Percentiles rank a stretch among this genome's conserved stretches.
phyloP scores from a whole-genome alignment of 495 filamentous ascomycete genomes.

The Neurospora intermedia region DNA sequence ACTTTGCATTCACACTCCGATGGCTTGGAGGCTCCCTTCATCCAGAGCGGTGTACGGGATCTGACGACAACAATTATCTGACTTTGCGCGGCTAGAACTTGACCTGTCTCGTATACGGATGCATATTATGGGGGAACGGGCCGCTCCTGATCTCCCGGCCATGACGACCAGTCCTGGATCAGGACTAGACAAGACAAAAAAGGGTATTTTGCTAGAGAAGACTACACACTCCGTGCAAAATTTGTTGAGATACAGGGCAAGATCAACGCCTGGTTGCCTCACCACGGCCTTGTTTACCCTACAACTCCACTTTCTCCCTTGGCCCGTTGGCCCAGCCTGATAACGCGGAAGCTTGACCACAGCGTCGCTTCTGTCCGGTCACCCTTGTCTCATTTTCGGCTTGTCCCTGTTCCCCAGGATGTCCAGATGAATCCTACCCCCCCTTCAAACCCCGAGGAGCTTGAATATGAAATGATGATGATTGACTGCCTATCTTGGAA shows the following conservation, averaged over 20 bases:
- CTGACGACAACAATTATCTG: neutral
- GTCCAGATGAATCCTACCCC: neutral
- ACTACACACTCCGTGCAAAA: neutral
- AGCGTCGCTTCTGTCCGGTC: neutral
- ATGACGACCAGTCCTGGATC: neutral
- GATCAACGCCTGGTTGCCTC: slow-evolving; percentile 8
- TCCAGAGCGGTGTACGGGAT: neutral
- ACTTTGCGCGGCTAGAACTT: neutral
- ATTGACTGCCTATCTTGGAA: neutral
- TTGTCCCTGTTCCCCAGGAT: neutral
- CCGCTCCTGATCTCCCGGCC: neutral
- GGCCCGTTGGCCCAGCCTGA: slow-evolving; percentile 6
- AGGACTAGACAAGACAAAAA: neutral
- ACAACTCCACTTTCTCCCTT: neutral
- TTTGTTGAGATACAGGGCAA: neutral
- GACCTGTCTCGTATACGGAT: neutral
- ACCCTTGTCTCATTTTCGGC: neutral
- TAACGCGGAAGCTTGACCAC: neutral
- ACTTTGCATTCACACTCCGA: neutral
- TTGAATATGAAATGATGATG: neutral
- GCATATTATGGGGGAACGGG: neutral
- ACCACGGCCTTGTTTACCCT: slow-evolving; percentile 13
- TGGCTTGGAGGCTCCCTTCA: neutral
- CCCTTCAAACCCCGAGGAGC: neutral
- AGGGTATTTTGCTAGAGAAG: neutral